phyloP scores from a whole-genome alignment of 768 basidiomycete genomes.

The Fomitopsis pulvina region DNA sequence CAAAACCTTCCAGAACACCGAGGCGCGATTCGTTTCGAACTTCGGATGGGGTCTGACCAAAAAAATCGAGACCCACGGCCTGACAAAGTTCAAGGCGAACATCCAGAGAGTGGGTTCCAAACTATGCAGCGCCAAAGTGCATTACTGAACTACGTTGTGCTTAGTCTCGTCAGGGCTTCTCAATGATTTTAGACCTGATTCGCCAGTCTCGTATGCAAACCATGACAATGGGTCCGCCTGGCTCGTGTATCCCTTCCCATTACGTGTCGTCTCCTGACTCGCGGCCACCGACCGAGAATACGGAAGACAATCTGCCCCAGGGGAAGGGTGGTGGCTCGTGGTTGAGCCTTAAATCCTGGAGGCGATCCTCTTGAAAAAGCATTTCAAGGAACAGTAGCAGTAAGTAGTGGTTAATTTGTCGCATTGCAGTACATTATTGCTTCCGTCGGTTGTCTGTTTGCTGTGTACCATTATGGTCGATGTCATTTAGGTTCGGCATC shows the following conservation, averaged over 20 bases:
- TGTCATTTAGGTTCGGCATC: conserved; percentile 8
- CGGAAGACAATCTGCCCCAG: not conserved
- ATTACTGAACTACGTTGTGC: not conserved
- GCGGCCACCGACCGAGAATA: not conserved
- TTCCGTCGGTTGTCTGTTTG: not conserved
- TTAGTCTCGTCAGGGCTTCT: conserved; percentile 84
- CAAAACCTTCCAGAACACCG: conserved; percentile 79
- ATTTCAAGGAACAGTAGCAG: conserved; percentile 1
- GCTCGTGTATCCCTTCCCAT: conserved; percentile 23
- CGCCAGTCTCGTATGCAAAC: conserved; percentile 69
- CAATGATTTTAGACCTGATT: conserved; percentile 69
- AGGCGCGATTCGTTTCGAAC: conserved; percentile 80
- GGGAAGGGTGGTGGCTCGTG: conserved; percentile 20
- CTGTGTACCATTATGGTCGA: conserved; percentile 5
- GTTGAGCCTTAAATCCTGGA: conserved; percentile 38
- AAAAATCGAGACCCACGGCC: conserved; percentile 79
- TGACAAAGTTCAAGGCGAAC: conserved; percentile 81
- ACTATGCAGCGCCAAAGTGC: not conserved
- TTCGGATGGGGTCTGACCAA: conserved; percentile 90
- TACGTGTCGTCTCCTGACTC: conserved; percentile 6
- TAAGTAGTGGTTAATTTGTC: not conserved
- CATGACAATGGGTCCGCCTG: conserved; percentile 36
- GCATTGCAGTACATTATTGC: conserved; percentile 1
- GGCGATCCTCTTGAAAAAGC: conserved; percentile 16
- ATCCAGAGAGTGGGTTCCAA: conserved; percentile 60